A percentile compares a stretch with the other conserved stretches of the same genome.
Conservation (phyloP, 495 filamentous ascomycete species). For the Podospora conica region DNA sequence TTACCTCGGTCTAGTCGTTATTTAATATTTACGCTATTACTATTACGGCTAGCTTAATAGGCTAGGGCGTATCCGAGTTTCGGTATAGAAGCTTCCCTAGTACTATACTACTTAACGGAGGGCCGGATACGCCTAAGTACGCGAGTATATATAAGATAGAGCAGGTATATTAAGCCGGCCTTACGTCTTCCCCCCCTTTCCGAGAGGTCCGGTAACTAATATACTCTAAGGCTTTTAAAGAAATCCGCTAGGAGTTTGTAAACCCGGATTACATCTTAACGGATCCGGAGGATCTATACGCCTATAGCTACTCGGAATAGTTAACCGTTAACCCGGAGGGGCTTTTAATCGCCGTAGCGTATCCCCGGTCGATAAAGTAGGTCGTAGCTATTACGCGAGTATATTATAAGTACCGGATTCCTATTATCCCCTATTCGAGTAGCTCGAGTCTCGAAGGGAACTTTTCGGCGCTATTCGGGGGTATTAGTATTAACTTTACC, state of each 20-base stretch:
- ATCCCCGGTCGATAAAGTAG: constrained; percentile 71
- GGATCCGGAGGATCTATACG: constrained; percentile 72
- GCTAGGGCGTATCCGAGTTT: constrained; percentile 34
- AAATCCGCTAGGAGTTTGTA: constrained; percentile 60
- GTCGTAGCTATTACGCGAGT: constrained; percentile 73
- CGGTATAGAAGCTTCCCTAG: constrained; percentile 22
- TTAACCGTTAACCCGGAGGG: constrained; percentile 73
- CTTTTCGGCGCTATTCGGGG: constrained; percentile 78
- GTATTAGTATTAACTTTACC: constrained; percentile 82
- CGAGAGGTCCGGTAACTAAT: not conserved
- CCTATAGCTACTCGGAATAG: constrained; percentile 87
- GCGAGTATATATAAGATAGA: constrained; percentile 46
- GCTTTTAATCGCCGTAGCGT: constrained; percentile 74
- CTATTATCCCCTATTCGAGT: constrained; percentile 83
- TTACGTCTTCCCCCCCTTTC: not conserved
- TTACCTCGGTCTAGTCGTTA: constrained; percentile 25
- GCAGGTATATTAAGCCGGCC: constrained; percentile 33
- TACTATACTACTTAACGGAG: constrained; percentile 37
- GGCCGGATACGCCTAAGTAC: constrained; percentile 35
- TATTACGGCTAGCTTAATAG: constrained; percentile 35
- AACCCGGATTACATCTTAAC: constrained; percentile 65
- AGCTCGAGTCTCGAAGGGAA: constrained; percentile 85
- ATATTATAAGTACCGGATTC: constrained; percentile 76
- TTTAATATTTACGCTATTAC: constrained; percentile 35
- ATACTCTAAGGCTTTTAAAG: constrained; percentile 19